Base-by-base conservation (phyloP, 306 rosid genomes). In the Pueraria montana region DNA sequence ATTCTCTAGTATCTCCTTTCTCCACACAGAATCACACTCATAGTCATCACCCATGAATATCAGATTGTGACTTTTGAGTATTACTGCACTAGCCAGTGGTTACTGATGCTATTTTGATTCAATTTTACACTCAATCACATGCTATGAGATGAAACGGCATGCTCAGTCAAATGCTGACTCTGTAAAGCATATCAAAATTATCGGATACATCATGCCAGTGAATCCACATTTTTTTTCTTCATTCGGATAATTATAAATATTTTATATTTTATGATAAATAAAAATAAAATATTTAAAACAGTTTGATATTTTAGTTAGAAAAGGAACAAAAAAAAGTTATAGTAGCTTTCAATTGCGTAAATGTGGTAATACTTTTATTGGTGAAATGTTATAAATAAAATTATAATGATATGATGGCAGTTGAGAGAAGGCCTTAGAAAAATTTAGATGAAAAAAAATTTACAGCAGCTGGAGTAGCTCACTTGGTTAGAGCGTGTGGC, bases 401-500 rank as follows among this genome's bases (percentile, higher is more conserved):
- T 27, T 16, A 62, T 0, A 30, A 14, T 5, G 38, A 24, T 14
- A 12, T 24, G 36, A 32, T n/a, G n/a, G n/a, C n/a, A n/a, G n/a
- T n/a, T n/a, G n/a, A n/a, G n/a, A n/a, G n/a, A n/a, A n/a, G n/a
- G n/a, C n/a, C n/a, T n/a, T n/a, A n/a, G n/a, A n/a, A n/a, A n/a
- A n/a, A n/a, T n/a, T 48, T 13, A 16, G 50, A 11, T 11, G 4
- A 0, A 45, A 45, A 13, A 48, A 17, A 17, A 12, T 11, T 14
- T 50, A 0, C 1, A 50, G 4, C 0, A 18, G 91, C 94, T 92
- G 94, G 91, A 92, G 59, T 92, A 92, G 92, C 94, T 92, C 94
- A 90, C 94, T 62, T 87, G 93, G 94, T 77, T 92, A 87, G 94
- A 91, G 95, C 93, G 92, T 91, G 89, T 91, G 93, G 95, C 95